Percentiles rank a stretch among this genome's conserved stretches.
Evolutionary conservation across 257 asterid species (phyloP).

Genomic region (Jasminum sambac): DNA sequence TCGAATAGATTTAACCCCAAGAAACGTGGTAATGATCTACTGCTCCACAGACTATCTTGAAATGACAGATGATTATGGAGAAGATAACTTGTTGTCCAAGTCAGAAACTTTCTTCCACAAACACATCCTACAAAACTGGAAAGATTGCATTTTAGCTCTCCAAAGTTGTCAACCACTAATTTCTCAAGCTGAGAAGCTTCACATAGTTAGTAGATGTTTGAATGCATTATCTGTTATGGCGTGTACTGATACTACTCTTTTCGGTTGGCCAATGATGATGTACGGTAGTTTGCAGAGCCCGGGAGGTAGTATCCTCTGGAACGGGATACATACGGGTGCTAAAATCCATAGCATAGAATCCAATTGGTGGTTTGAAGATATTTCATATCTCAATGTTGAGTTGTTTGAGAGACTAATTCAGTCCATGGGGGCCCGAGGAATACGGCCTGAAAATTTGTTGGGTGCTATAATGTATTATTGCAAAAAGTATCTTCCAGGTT

Average conservation of each 20-base stretch:
- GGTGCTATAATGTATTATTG: slow-evolving; percentile 83
- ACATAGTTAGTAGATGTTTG: slow-evolving; percentile 61
- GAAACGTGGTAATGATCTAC: slow-evolving; percentile 62
- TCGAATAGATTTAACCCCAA: slow-evolving; percentile 69
- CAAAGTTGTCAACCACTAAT: slow-evolving; percentile 77
- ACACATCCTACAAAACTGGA: slow-evolving; percentile 65
- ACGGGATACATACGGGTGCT: slow-evolving; percentile 94
- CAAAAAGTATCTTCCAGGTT: slow-evolving; percentile 81
- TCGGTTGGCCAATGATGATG: slow-evolving; percentile 99
- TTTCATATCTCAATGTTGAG: slow-evolving; percentile 66
- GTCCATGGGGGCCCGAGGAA: slow-evolving; percentile 72
- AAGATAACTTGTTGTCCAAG: slow-evolving; percentile 72
- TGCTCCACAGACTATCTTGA: slow-evolving; percentile 89
- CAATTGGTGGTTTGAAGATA: slow-evolving; percentile 96
- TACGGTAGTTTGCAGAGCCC: slow-evolving; percentile 96
- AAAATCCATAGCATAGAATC: slow-evolving; percentile 72
- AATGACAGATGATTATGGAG: slow-evolving; percentile 79
- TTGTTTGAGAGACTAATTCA: slow-evolving; percentile 74
- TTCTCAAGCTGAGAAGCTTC: slow-evolving; percentile 72
- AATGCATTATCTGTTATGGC: slow-evolving; percentile 77
- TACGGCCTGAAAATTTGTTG: slow-evolving; percentile 59
- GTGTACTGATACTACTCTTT: slow-evolving; percentile 84
- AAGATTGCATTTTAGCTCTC: slow-evolving; percentile 85
- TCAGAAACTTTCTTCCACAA: slow-evolving; percentile 71
- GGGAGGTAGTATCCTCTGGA: slow-evolving; percentile 96